Percentiles rank a stretch among this genome's conserved stretches.
Evolutionary conservation across 441 rosid genomes (phyloP).

Genomic region (Macaranga tanarius): DNA sequence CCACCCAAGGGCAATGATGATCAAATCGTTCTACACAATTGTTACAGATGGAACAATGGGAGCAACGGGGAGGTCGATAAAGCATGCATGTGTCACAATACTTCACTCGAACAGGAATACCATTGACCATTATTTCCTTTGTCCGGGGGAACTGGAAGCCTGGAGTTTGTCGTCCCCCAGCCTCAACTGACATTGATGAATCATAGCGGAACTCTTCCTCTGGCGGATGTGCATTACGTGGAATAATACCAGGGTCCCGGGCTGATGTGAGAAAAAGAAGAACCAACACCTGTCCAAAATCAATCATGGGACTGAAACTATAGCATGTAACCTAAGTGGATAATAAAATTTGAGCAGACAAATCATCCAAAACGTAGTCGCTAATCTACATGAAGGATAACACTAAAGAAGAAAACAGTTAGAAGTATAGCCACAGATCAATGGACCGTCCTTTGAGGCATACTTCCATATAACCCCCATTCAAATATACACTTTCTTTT

Average conservation of each 20-base stretch:
- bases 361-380: neutral
- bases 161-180: conserved; percentile 79
- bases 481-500: neutral
- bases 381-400: neutral
- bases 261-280: conserved; percentile 86
- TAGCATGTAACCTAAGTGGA: neutral
- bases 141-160: conserved; percentile 76
- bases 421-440: neutral
- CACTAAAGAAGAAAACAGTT: neutral
- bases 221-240: conserved; percentile 86
- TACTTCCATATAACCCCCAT: neutral
- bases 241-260: conserved; percentile 89
- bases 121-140: conserved; percentile 74
- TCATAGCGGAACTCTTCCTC: conserved; percentile 80
- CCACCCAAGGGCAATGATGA: conserved; percentile 98
- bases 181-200: conserved; percentile 51
- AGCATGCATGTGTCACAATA: conserved; percentile 95
- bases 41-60: conserved; percentile 92
- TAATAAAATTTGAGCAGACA: neutral
- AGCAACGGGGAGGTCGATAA: conserved; percentile 89
- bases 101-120: conserved; percentile 67
- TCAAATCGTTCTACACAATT: conserved; percentile 90
- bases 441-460: neutral
- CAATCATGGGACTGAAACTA: conserved; percentile 16
- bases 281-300: conserved; percentile 59